phyloP scores from a whole-genome alignment of 345 rosid species.

The Anastatica hierochuntica region DNA sequence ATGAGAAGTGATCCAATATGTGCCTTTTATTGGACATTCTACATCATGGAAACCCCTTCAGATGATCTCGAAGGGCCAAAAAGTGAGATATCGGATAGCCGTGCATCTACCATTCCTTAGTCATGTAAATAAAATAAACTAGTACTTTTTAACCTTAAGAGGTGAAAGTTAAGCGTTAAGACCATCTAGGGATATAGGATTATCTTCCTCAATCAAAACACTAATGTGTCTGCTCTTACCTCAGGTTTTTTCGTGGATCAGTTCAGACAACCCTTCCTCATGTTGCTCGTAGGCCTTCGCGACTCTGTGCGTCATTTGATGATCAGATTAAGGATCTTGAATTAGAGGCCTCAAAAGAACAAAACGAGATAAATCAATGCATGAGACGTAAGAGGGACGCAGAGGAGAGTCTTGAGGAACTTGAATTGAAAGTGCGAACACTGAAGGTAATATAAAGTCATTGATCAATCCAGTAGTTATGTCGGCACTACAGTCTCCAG shows the following conservation, averaged over 20 bases:
- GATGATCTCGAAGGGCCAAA: too few species aligned
- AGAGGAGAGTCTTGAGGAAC: conserved; percentile 38
- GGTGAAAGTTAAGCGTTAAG: too few species aligned
- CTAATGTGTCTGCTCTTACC: conserved; percentile 6
- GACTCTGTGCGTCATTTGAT: conserved; percentile 81
- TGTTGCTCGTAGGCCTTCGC: conserved; percentile 40
- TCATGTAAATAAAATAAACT: too few species aligned
- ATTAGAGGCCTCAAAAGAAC: conserved; percentile 26
- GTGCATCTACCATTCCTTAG: too few species aligned
- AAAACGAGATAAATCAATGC: conserved; percentile 36
- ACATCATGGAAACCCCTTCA: too few species aligned
- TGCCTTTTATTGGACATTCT: background rate
- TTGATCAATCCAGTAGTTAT: too few species aligned
- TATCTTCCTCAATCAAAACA: background rate
- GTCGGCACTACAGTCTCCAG: too few species aligned
- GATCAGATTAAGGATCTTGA: conserved; percentile 61
- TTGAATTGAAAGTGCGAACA: conserved; percentile 29
- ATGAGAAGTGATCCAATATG: background rate
- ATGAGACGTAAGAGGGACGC: conserved; percentile 49
- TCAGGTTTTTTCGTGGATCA: conserved; percentile 77
- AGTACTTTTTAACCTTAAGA: too few species aligned
- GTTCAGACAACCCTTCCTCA: conserved; percentile 87
- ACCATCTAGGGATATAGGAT: too few species aligned
- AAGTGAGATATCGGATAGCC: too few species aligned
- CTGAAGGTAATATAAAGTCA: conserved; percentile 50